Evolutionary conservation across 2,329 filamentous ascomycete genomes (phyloP), one percentile per base, ranked within the genome.

Genomic region (Fusarium euwallaceae): DNA sequence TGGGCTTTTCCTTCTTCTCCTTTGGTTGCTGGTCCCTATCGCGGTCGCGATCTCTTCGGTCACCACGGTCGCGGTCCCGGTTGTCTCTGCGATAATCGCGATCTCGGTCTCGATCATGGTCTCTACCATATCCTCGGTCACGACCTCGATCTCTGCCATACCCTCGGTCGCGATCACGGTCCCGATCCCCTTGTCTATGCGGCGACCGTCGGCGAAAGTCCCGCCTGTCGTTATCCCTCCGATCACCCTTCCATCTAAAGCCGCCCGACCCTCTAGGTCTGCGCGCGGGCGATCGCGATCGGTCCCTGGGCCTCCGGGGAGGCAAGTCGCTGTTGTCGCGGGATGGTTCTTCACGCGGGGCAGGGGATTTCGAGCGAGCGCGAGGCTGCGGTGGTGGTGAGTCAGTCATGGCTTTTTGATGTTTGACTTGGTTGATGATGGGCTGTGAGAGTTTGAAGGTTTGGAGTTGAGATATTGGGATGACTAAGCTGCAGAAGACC

Each of bases 1-100:
- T 84, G 64, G 84, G 84, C 61, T 86, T 82, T 64, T 80, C 76
- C 58, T 78, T 81, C 61, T 80, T 80, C 79, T 69, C 66, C 17
- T 86, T 80, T 80, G 85, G 76, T 68, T 79, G 66, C 69, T 79
- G 66, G 72, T 76, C 65, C 20, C 71, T 60, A 7, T 72, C 63
- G 16, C 60, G 56, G 41, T 75, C 72, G 11, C 72, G 65, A 11
- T 60, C 72, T 22, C 72, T 60, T 29, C 72, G 64, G 14, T 77
- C 72, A 12, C 65, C 55, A 27, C 68, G 71, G 27, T 68, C 78
- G 59, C 66, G 70, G 45, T 82, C 78, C 53, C 66, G 66, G 39
- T 73, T 66, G 12, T 77, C 75, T 59, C 76, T 73, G 14, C 74
- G 76, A 39, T 76, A 74, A 32, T 71, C 74, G 37, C 71, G 70